Evolutionary conservation across 352 stramenopile genomes (phyloP), one percentile per base, ranked within the genome.

Genomic region (Achlya hypogyna): DNA sequence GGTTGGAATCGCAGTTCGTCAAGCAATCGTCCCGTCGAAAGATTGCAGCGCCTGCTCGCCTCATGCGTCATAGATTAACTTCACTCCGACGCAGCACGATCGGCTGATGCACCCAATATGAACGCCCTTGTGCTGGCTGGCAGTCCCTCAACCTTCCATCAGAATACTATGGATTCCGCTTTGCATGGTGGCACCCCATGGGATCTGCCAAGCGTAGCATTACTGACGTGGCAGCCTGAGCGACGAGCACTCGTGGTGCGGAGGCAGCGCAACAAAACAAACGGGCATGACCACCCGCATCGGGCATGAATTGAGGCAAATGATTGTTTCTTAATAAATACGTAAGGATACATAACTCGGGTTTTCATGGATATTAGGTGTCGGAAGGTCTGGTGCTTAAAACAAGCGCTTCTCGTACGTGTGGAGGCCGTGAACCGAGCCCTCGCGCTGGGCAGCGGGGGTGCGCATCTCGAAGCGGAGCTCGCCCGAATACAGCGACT

Each of bases 381-480:
- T 47, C 29, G 12, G 28, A 12, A 60, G 35, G 6, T n/a, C 20
- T 66, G 16, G 10, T 59, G 35, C 25, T 65, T 72, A 72, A 77
- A 90, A 95, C 66, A 95, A 72, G 70, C 87, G 84, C 81, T 98
- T 97, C 74, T 96, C 86, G 81, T 98, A 99, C 74, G 90, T 98
- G 86, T 99, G 94, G 51, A 99, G 86, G 74, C 91, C 94, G 82
- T 99, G 97, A 43, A 99, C 96, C 65, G 96, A 97, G 65, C 97
- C 97, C 78, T 99, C 97, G 71, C 96, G 92, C 84, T 99, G 97
- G 27, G 97, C 97, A n/a, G 97, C 97, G 18, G 97, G 95, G 47
- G 96, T 99, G 70, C 97, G 93, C 70, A 99, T 86, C 82, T 99
- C 97, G 73, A 99, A 98, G 70, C 91, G 87, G 25, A 98, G 76